Percentiles rank a stretch among this genome's conserved stretches.
Conservation (phyloP, 148 eudicot genomes). For the Chenopodium berlandieri region DNA sequence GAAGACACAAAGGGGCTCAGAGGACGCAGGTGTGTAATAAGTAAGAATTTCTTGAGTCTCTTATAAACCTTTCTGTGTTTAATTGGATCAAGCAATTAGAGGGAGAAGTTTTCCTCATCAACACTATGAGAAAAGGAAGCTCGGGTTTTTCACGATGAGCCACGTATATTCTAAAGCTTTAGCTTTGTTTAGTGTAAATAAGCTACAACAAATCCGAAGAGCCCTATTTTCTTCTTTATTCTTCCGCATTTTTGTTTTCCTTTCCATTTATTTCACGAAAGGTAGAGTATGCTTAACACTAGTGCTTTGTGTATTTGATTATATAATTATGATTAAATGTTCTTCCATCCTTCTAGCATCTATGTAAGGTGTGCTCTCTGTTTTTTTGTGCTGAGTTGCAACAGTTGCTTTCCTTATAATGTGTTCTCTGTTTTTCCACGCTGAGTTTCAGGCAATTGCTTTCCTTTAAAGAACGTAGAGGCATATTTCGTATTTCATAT, state of each 20-base stretch:
- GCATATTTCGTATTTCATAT: too few relatives aligned
- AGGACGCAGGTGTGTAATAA: slow-evolving; percentile 26
- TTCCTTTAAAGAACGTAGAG: too few relatives aligned
- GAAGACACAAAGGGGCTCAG: slow-evolving; percentile 24
- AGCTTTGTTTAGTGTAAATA: slow-evolving; percentile 27
- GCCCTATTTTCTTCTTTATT: slow-evolving; percentile 1
- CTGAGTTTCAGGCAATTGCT: neutral
- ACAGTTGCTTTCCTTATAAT: neutral
- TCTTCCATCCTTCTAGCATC: neutral
- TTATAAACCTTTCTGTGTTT: slow-evolving; percentile 22
- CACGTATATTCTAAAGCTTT: slow-evolving; percentile 19
- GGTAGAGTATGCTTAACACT: slow-evolving; percentile 10
- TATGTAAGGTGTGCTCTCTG: neutral
- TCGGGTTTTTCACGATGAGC: slow-evolving; percentile 11
- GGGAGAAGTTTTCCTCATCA: slow-evolving; percentile 18
- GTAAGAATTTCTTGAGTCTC: slow-evolving; percentile 13
- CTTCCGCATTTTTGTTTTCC: slow-evolving; percentile 20
- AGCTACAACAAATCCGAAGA: slow-evolving; percentile 10
- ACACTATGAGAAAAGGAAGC: slow-evolving; percentile 7
- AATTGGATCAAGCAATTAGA: slow-evolving; percentile 5
- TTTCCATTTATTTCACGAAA: slow-evolving; percentile 12
- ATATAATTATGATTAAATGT: slow-evolving; percentile 9
- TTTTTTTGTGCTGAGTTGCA: neutral
- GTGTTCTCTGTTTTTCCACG: neutral
- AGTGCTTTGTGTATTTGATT: slow-evolving; percentile 15